Conservation (phyloP, 768 basidiomycete genomes). For the Nidularia sp. region DNA sequence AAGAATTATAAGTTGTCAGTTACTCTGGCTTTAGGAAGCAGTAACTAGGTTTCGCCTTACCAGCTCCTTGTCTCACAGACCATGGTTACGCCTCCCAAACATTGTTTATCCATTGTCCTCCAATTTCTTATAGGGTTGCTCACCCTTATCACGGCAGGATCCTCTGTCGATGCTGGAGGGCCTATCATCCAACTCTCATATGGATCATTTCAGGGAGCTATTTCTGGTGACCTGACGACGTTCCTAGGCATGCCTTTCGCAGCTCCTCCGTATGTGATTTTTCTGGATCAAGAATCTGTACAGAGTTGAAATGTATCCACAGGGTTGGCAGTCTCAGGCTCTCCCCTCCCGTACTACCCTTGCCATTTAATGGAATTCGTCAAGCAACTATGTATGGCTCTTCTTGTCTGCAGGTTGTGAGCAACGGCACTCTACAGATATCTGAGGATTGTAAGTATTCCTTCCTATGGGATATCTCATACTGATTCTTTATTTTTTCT, state of each 20-base stretch:
- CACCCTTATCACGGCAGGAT: too few relatives aligned
- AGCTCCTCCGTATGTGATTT: constrained; percentile 1
- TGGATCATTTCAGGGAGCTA: constrained; percentile 5
- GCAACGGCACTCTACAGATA: neutral
- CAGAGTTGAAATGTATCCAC: neutral
- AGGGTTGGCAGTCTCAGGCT: neutral
- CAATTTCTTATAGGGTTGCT: too few relatives aligned
- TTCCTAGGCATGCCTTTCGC: constrained; percentile 6
- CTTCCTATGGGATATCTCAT: neutral
- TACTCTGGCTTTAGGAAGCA: too few relatives aligned
- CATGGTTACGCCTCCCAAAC: too few relatives aligned
- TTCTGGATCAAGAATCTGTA: neutral
- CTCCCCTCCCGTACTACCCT: neutral
- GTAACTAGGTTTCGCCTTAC: too few relatives aligned
- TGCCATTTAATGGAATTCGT: neutral
- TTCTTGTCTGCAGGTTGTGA: neutral
- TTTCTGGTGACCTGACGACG: neutral
- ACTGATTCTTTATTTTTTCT: neutral
- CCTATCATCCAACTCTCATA: neutral
- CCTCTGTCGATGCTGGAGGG: neutral
- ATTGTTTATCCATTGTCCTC: too few relatives aligned
- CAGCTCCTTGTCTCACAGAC: too few relatives aligned
- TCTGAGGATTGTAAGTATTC: constrained; percentile 1
- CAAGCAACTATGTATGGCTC: neutral
- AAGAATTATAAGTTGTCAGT: too few relatives aligned